Evolutionary conservation across 176 grass and related monocot genomes (phyloP).

Genomic region (Carex cristatella): DNA sequence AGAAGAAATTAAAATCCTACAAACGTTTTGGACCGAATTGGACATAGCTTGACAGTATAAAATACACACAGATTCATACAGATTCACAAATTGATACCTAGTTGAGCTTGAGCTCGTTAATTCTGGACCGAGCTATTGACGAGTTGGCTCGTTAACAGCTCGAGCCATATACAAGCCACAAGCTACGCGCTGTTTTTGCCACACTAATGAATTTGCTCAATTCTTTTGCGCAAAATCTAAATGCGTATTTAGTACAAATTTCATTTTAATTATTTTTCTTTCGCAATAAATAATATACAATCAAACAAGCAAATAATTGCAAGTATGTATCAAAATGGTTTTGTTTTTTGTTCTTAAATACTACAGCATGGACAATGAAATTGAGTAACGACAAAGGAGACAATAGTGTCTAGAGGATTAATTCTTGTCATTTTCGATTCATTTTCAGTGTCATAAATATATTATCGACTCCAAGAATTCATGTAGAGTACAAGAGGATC

Average conservation of each 20-base stretch:
- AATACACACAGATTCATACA: too few species aligned
- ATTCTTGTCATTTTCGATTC: neutral
- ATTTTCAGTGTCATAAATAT: conserved; percentile 8
- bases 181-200: too few species aligned
- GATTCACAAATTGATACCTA: too few species aligned
- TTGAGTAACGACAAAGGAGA: neutral
- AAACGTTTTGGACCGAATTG: too few species aligned
- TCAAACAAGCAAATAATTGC: neutral
- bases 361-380: neutral
- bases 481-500: neutral
- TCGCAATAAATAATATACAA: neutral
- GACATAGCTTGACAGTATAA: too few species aligned
- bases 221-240: neutral
- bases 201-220: neutral
- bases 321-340: neutral
- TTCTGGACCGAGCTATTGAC: too few species aligned
- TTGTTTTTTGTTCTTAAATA: neutral
- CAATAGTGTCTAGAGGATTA: neutral
- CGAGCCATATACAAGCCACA: too few species aligned
- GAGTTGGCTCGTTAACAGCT: too few species aligned
- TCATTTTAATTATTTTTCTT: neutral
- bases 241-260: neutral
- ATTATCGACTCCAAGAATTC: neutral
- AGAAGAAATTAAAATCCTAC: too few species aligned
- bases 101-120: too few species aligned